Percentiles rank a stretch among this genome's conserved stretches.
These are phyloP conservation scores for Phyllosticta citribraziliensis DNA, from an alignment of 2,329 filamentous ascomycete species.

Conservation along the genomic window DNA sequence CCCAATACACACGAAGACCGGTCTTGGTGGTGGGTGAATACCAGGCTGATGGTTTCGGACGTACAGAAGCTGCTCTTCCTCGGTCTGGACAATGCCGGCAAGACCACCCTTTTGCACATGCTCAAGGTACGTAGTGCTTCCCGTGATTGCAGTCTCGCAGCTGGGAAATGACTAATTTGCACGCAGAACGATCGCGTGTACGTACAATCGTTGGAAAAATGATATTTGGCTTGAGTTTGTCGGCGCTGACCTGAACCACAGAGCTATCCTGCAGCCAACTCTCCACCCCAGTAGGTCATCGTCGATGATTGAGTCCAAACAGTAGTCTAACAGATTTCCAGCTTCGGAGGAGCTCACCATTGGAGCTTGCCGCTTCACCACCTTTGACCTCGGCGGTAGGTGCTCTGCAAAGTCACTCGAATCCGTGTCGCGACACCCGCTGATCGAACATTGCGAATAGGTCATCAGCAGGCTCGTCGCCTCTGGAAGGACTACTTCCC, in stretches of 20 bases:
- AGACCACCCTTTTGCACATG: conserved; percentile 91
- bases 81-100: conserved; percentile 87
- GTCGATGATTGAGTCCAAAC: not conserved
- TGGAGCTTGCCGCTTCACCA: conserved; percentile 69
- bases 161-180: not conserved
- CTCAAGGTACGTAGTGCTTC: conserved; percentile 48
- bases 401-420: not conserved
- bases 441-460: conserved; percentile 4
- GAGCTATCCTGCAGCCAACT: conserved; percentile 41
- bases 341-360: conserved; percentile 54
- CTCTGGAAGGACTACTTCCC: conserved; percentile 32
- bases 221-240: not conserved
- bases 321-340: conserved; percentile 25
- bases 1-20: not conserved
- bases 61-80: conserved; percentile 49
- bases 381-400: conserved; percentile 74
- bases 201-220: not conserved
- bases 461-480: conserved; percentile 29
- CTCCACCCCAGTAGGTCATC: conserved; percentile 71
- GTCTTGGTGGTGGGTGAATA: not conserved
- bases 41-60: not conserved
- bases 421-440: not conserved
- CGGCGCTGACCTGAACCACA: not conserved
- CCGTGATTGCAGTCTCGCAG: not conserved
- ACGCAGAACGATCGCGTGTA: conserved; percentile 61